Evolutionary conservation across 208 protist species (phyloP).

Genomic region (Leishmania lainsoni): DNA sequence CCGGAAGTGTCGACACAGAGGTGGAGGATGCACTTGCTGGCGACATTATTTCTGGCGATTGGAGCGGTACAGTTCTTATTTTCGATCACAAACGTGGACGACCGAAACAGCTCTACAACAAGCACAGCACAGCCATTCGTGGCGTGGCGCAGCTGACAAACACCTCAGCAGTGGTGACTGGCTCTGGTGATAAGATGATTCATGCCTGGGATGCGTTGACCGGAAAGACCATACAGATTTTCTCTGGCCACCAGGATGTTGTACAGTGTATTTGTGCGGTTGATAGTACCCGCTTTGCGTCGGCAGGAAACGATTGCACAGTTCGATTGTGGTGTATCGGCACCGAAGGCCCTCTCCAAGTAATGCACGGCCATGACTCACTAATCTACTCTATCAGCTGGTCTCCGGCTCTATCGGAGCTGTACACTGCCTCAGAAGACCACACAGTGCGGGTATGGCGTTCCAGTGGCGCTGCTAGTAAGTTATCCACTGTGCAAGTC

Average conservation of each 20-base stretch:
- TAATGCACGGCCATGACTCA: constrained; percentile 61
- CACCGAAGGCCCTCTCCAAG: constrained; percentile 11
- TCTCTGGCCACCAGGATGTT: constrained; percentile 59
- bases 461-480: not conserved
- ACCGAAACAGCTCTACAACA: constrained; percentile 52
- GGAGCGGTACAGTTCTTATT: constrained; percentile 61
- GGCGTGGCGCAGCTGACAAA: constrained; percentile 61
- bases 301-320: constrained; percentile 66
- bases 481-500: constrained; percentile 56
- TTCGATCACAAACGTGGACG: constrained; percentile 63
- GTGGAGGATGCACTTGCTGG: constrained; percentile 26
- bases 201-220: constrained; percentile 71
- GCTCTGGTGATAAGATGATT: constrained; percentile 84
- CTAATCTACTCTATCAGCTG: constrained; percentile 75
- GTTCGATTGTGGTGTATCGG: constrained; percentile 59
- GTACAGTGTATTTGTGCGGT: constrained; percentile 72
- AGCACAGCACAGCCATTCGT: constrained; percentile 65
- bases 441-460: constrained; percentile 83
- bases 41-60: constrained; percentile 81
- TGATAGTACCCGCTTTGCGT: constrained; percentile 51
- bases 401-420: constrained; percentile 41
- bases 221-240: constrained; percentile 49
- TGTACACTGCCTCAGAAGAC: constrained; percentile 89
- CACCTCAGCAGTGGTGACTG: constrained; percentile 52
- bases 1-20: constrained; percentile 2